A percentile compares a stretch with the other conserved stretches of the same genome.
These are phyloP conservation scores for Lepidium africanum DNA, from an alignment of 345 rosid genomes.

Conservation along the genomic window DNA sequence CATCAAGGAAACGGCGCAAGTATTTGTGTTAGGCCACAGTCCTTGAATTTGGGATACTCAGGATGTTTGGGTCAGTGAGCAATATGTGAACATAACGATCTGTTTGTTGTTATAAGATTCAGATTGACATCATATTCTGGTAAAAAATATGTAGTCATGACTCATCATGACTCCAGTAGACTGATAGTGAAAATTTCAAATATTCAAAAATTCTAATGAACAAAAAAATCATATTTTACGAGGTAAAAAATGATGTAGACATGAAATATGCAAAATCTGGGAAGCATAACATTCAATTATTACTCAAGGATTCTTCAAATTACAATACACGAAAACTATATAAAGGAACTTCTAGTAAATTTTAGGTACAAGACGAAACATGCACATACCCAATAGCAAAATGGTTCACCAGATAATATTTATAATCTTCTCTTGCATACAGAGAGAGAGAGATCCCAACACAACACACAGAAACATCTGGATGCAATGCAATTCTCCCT, in stretches of 20 bases:
- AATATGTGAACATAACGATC: too few relatives aligned
- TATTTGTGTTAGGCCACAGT: neutral
- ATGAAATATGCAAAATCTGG: neutral
- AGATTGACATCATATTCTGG: neutral
- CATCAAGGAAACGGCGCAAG: conserved; percentile 32
- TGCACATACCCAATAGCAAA: conserved; percentile 10
- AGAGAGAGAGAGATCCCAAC: neutral
- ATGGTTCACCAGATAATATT: conserved; percentile 5
- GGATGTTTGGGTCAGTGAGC: neutral
- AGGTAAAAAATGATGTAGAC: too few relatives aligned
- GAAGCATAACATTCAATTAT: neutral
- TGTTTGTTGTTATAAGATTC: too few relatives aligned
- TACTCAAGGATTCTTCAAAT: neutral
- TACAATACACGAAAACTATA: conserved; percentile 9
- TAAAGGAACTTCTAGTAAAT: neutral
- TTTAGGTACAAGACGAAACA: conserved; percentile 15
- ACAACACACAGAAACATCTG: neutral
- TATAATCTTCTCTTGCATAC: conserved; percentile 18
- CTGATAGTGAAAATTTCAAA: too few relatives aligned
- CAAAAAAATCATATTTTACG: too few relatives aligned
- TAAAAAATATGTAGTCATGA: too few relatives aligned
- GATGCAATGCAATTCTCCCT: neutral
- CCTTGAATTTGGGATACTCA: neutral
- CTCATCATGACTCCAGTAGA: too few relatives aligned
- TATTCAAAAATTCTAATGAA: neutral